Conservation (phyloP, 176 grass and related monocot genomes). For the Ensete glaucum region DNA sequence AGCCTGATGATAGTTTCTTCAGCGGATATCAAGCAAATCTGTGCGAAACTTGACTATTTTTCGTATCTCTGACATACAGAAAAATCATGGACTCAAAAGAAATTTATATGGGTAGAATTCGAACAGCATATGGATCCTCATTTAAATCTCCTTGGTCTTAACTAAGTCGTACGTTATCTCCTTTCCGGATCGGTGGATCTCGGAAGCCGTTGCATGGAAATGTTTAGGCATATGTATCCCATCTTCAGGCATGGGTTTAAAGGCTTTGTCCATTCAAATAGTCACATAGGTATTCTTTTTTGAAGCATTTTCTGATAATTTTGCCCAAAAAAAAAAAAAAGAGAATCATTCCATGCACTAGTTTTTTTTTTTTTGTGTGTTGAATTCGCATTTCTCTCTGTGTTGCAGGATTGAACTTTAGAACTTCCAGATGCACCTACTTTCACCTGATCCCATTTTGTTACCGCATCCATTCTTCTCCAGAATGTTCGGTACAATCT, state of each 20-base stretch:
- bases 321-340: too few relatives aligned
- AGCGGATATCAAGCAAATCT: not conserved
- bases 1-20: not conserved
- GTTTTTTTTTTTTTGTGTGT: not conserved
- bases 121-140: not conserved
- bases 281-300: slow-evolving; percentile 4
- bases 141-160: not conserved
- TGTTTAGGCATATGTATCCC: slow-evolving; percentile 16
- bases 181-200: not conserved
- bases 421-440: slow-evolving; percentile 1
- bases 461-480: slow-evolving; percentile 9
- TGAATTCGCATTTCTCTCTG: not conserved
- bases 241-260: slow-evolving; percentile 12
- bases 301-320: too few relatives aligned
- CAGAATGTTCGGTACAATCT: slow-evolving; percentile 27
- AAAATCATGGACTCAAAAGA: not conserved
- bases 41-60: not conserved
- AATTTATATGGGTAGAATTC: not conserved
- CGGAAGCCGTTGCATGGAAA: not conserved
- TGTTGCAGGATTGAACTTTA: slow-evolving; percentile 25
- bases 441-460: not conserved
- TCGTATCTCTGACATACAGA: not conserved
- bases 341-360: not conserved
- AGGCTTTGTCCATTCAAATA: slow-evolving; percentile 9
- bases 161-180: not conserved